These are phyloP conservation scores for Posidonia oceanica DNA, from an alignment of 116 monocot genomes.

Conservation along the genomic window DNA sequence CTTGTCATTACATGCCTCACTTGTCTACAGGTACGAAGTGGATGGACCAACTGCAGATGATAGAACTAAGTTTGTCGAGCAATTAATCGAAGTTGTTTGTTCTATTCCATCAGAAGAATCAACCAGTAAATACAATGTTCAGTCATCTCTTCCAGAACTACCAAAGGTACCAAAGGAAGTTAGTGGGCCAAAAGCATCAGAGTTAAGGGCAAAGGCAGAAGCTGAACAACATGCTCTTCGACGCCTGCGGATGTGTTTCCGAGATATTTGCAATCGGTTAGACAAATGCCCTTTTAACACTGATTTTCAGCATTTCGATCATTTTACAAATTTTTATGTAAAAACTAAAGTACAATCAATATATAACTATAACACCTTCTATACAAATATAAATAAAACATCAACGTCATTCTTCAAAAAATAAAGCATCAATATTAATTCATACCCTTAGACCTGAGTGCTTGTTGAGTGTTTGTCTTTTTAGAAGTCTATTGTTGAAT, in stretches of 20 bases:
- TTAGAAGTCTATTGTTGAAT: too few species aligned
- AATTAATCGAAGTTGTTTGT: slow-evolving; percentile 48
- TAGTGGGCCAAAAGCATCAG: slow-evolving; percentile 64
- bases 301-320: too few species aligned
- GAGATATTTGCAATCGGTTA: slow-evolving; percentile 95
- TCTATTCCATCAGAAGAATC: slow-evolving; percentile 55
- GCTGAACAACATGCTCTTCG: slow-evolving; percentile 93
- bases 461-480: too few species aligned
- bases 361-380: too few species aligned
- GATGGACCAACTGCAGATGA: slow-evolving; percentile 64
- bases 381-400: too few species aligned
- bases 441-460: too few species aligned
- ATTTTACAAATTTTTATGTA: too few species aligned
- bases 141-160: slow-evolving; percentile 48
- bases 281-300: background rate
- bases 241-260: slow-evolving; percentile 89
- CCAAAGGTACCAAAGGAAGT: slow-evolving; percentile 73
- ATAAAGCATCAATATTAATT: too few species aligned
- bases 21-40: slow-evolving; percentile 55
- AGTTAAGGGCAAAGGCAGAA: slow-evolving; percentile 80
- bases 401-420: too few species aligned
- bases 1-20: background rate
- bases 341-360: too few species aligned
- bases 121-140: slow-evolving; percentile 27
- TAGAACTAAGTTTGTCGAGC: slow-evolving; percentile 43